These are phyloP conservation scores for Malassezia globosa DNA, from an alignment of 1,284 basidiomycete genomes.

Conservation along the genomic window DNA sequence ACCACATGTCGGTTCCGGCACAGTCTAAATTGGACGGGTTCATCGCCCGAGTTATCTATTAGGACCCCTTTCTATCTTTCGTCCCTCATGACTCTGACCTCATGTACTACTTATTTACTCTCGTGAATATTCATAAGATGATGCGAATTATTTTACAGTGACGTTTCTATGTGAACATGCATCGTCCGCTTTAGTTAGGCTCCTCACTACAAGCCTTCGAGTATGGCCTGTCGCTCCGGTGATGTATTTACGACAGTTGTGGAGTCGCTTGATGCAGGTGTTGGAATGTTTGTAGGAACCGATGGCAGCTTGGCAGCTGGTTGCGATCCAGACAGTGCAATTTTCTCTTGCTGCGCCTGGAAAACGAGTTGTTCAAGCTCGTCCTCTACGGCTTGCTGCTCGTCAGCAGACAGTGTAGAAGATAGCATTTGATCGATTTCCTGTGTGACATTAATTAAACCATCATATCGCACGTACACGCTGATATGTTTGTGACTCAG, in stretches of 20 bases:
- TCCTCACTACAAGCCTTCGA: no score
- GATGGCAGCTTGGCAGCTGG: background rate
- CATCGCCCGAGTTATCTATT: no score
- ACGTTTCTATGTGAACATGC: no score
- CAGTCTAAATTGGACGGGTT: slow-evolving; percentile 25
- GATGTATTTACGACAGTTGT: no score
- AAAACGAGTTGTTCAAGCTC: slow-evolving; percentile 50
- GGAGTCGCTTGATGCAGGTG: no score
- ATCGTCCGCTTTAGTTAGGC: no score
- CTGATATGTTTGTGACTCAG: slow-evolving; percentile 84
- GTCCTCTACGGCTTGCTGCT: slow-evolving; percentile 80
- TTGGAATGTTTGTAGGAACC: background rate
- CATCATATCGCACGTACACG: slow-evolving; percentile 50
- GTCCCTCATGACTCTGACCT: no score
- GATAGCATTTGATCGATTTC: slow-evolving; percentile 82
- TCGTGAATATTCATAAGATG: no score
- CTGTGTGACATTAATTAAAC: slow-evolving; percentile 48
- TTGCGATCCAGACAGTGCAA: background rate
- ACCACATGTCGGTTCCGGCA: slow-evolving; percentile 52
- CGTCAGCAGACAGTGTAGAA: slow-evolving; percentile 69
- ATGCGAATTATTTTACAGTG: no score
- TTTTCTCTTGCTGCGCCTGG: background rate
- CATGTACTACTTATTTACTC: no score
- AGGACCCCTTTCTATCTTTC: no score
- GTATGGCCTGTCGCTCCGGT: no score